These are phyloP conservation scores for Scheffersomyces titani DNA, from an alignment of 1,139 yeast species.

Conservation along the genomic window DNA sequence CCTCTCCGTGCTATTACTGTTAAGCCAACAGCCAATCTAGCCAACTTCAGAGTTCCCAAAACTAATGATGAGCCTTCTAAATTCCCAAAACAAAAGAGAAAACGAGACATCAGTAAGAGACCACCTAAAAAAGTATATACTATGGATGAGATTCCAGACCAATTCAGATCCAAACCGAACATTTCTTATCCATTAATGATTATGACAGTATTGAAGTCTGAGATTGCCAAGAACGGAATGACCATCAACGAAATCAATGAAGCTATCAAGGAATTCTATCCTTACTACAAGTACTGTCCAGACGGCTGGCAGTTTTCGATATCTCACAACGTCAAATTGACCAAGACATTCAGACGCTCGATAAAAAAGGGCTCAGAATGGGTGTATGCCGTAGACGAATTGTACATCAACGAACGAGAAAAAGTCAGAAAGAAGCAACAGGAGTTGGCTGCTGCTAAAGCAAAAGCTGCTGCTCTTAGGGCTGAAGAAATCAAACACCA, in stretches of 20 bases:
- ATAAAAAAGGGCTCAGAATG: conserved; percentile 83
- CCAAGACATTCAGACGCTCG: conserved; percentile 78
- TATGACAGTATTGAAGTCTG: conserved; percentile 71
- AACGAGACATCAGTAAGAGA: conserved; percentile 29
- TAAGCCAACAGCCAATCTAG: conserved; percentile 19
- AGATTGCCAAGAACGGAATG: conserved; percentile 54
- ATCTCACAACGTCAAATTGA: conserved; percentile 81
- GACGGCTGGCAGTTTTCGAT: conserved; percentile 98
- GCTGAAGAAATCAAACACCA: conserved; percentile 53
- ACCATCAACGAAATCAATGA: conserved; percentile 84
- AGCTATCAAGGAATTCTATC: conserved; percentile 83
- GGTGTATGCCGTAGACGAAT: conserved; percentile 90
- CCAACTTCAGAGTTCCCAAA: conserved; percentile 37
- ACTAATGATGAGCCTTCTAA: conserved; percentile 33
- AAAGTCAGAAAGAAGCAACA: conserved; percentile 68
- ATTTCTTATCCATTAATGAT: conserved; percentile 78
- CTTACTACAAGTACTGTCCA: conserved; percentile 89
- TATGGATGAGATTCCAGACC: conserved; percentile 82
- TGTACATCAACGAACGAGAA: conserved; percentile 79
- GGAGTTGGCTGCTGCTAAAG: conserved; percentile 59
- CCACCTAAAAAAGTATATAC: conserved; percentile 62
- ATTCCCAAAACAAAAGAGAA: conserved; percentile 51
- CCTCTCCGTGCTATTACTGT: conserved; percentile 29
- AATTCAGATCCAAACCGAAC: conserved; percentile 80
- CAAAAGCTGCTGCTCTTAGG: conserved; percentile 56